Conservation (phyloP, 768 basidiomycete genomes). For the Xerocomellus dryophilus region DNA sequence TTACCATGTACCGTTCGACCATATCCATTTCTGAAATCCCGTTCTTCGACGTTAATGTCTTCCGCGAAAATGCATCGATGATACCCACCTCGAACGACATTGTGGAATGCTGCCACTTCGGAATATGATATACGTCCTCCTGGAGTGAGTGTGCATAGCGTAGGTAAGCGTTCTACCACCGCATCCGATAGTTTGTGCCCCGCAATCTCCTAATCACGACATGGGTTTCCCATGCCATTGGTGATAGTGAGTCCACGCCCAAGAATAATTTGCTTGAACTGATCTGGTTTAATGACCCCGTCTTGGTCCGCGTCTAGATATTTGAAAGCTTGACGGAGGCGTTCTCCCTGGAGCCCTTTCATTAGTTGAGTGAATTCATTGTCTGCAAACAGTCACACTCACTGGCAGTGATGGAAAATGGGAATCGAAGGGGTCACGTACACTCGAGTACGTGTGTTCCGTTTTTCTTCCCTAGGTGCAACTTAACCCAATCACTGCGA, state of each 20-base stretch:
- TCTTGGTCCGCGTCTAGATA: constrained; percentile 86
- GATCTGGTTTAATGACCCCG: constrained; percentile 89
- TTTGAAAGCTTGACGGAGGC: constrained; percentile 93
- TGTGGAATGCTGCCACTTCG: constrained; percentile 95
- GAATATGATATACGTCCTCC: constrained; percentile 93
- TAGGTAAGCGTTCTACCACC: constrained; percentile 89
- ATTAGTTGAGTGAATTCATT: constrained; percentile 98
- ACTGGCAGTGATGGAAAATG: constrained; percentile 4
- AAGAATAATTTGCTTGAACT: constrained; percentile 94
- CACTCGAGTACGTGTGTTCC: constrained; percentile 90
- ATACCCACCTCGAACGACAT: constrained; percentile 80
- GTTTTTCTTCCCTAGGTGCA: constrained; percentile 92
- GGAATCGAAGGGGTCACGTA: constrained; percentile 37
- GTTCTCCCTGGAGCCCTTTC: constrained; percentile 98
- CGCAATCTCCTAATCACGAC: constrained; percentile 74
- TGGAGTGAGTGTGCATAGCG: constrained; percentile 83
- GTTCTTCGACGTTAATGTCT: constrained; percentile 4
- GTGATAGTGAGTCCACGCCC: constrained; percentile 42
- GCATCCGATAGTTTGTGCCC: constrained; percentile 96
- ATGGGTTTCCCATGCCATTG: background rate
- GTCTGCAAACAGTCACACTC: constrained; percentile 44
- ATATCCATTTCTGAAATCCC: constrained; percentile 80
- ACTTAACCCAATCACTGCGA: constrained; percentile 86
- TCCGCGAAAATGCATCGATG: background rate
- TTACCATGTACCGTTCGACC: constrained; percentile 65